Evolutionary conservation across 495 filamentous ascomycete species (phyloP).

Genomic region (Daldinia childiae): DNA sequence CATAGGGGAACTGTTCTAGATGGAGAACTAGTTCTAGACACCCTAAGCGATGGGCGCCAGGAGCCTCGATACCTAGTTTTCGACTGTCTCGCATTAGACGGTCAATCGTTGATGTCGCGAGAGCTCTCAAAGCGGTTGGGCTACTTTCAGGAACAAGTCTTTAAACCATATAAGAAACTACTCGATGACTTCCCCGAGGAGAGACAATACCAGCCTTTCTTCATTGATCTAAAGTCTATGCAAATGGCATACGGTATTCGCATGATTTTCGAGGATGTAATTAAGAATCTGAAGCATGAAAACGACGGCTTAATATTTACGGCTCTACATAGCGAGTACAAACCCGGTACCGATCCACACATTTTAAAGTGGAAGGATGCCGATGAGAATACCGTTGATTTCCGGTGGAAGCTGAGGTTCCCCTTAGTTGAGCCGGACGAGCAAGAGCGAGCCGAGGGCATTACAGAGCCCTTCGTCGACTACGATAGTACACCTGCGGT

Average conservation of each 20-base stretch:
- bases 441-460: conserved; percentile 69
- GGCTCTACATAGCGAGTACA: conserved; percentile 83
- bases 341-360: conserved; percentile 86
- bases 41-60: conserved; percentile 64
- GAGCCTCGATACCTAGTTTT: conserved; percentile 89
- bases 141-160: conserved; percentile 81
- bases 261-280: conserved; percentile 86
- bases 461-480: conserved; percentile 63
- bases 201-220: conserved; percentile 75
- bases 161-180: conserved; percentile 79
- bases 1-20: conserved; percentile 87
- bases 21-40: conserved; percentile 90
- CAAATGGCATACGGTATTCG: conserved; percentile 88
- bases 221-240: conserved; percentile 84
- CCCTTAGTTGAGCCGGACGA: conserved; percentile 75
- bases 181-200: conserved; percentile 75
- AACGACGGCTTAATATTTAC: conserved; percentile 98
- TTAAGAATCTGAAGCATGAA: conserved; percentile 85
- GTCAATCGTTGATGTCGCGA: conserved; percentile 74
- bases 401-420: conserved; percentile 80
- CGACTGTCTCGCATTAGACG: conserved; percentile 87
- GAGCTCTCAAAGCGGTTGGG: conserved; percentile 87
- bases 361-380: conserved; percentile 98
- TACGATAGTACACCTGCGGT: conserved; percentile 64
- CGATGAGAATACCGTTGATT: conserved; percentile 92